phyloP scores from a whole-genome alignment of 2,329 filamentous ascomycete genomes.

The Zasmidium cellare region DNA sequence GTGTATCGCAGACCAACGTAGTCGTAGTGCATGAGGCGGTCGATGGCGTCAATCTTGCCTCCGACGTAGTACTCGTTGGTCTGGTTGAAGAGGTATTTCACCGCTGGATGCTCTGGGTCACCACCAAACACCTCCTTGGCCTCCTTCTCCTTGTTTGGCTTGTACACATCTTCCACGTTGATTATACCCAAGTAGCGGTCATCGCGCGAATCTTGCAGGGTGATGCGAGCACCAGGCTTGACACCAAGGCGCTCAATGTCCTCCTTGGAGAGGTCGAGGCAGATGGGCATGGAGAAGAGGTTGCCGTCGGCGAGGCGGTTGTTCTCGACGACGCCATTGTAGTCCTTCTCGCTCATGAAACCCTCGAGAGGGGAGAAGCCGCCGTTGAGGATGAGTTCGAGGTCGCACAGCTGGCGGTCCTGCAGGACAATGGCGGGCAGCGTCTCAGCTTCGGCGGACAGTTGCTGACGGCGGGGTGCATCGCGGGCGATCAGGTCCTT shows the following conservation, averaged over 20 bases:
- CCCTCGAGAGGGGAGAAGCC: conserved; percentile 98
- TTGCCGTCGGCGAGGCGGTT: conserved; percentile 83
- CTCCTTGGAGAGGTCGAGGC: conserved; percentile 77
- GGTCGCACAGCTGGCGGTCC: conserved; percentile 95
- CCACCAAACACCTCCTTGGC: conserved; percentile 93
- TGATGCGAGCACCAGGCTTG: conserved; percentile 77
- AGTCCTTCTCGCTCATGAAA: conserved; percentile 97
- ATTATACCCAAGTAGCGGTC: conserved; percentile 95
- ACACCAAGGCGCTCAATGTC: conserved; percentile 73
- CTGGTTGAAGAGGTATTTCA: conserved; percentile 82
- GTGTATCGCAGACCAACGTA: conserved; percentile 96
- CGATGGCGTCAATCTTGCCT: conserved; percentile 93
- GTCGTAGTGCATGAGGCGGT: conserved; percentile 96
- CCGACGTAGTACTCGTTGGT: conserved; percentile 89
- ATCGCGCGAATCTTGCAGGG: conserved; percentile 92
- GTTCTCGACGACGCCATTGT: conserved; percentile 87
- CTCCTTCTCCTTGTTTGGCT: conserved; percentile 88
- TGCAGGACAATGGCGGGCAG: conserved; percentile 81
- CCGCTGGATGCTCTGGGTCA: conserved; percentile 81
- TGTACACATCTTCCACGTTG: conserved; percentile 93
- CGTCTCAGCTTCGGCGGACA: conserved; percentile 79
- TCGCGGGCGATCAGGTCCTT: conserved; percentile 98
- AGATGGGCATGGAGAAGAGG: conserved; percentile 97
- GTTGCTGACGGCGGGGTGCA: conserved; percentile 75
- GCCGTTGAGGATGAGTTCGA: conserved; percentile 95